Evolutionary conservation across 2,329 filamentous ascomycete species (phyloP), one percentile per base, ranked within the genome.

Genomic region (Truncatella angustata): DNA sequence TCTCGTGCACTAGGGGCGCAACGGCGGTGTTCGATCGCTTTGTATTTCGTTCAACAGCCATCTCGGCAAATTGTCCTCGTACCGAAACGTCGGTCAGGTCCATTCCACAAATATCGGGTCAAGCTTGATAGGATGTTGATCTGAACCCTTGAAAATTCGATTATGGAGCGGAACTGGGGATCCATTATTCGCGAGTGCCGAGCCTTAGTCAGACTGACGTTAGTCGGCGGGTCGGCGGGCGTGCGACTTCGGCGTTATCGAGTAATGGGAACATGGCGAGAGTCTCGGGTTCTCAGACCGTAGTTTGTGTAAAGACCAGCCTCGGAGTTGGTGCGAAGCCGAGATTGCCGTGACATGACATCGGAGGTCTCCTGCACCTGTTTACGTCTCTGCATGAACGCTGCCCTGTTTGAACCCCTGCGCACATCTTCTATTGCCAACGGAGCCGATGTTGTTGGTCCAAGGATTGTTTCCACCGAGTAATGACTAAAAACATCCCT

Each of bases 401-500:
- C 37, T 44, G 40, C 40, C 24, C 23, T 28, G 40, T 14, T 44
- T 30, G 23, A 14, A 44, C 23, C 40, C 40, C 40, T 44, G 40
- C 20, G 24, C 1, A 21, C 21, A n/a, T 44, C 23, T 12, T 30
- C n/a, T 23, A 23, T 28, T 23, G 28, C 28, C n/a, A n/a, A 28
- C 16, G 14, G 28, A 24, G 5, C 21, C 40, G 28, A 28, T 28
- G 16, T n/a, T n/a, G 21, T n/a, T 14, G 21, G 21, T 23, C 21
- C 21, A 7, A 23, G 40, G 40, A 14, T 20, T 35, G 45, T 49
- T 49, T 49, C 21, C 32, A 49, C 37, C 30, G 45, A 37, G 45
- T 49, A 49, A 49, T 49, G 20, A 9, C 37, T 36, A 28, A 20
- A 37, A 36, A 43, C 23, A 21, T 14, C 9, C 32, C 30, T 18